A percentile compares a stretch with the other conserved stretches of the same genome.
Conservation (phyloP, 1,139 yeast species). For the Protomyces arabidopsidicola region DNA sequence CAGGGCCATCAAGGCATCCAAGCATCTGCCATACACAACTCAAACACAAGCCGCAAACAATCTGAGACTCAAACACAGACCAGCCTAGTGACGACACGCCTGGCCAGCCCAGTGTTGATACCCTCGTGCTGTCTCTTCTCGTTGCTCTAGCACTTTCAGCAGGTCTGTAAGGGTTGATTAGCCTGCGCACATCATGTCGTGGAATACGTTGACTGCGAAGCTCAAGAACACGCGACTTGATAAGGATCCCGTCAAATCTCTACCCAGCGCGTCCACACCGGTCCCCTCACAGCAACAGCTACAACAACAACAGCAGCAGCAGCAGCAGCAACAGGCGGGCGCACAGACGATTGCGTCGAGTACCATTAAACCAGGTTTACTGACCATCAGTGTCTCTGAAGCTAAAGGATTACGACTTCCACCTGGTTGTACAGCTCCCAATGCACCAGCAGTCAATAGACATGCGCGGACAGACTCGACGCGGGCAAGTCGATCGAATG, state of each 20-base stretch:
- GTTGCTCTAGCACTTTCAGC: no score
- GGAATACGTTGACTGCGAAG: slow-evolving; percentile 11
- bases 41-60: no score
- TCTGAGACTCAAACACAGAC: no score
- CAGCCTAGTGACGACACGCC: no score
- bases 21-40: no score
- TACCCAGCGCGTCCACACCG: not conserved
- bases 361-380: slow-evolving; percentile 56
- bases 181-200: not conserved
- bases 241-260: slow-evolving; percentile 10
- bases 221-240: slow-evolving; percentile 20
- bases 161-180: no score
- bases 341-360: slow-evolving; percentile 33
- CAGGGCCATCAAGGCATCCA: no score
- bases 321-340: not conserved
- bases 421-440: slow-evolving; percentile 41
- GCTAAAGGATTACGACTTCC: slow-evolving; percentile 62
- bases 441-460: slow-evolving; percentile 29
- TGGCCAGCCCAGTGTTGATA: no score
- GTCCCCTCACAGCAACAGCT: not conserved
- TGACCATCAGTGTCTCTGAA: slow-evolving; percentile 64
- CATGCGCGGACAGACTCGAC: slow-evolving; percentile 27
- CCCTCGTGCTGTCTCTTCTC: no score
- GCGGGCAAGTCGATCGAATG: slow-evolving; percentile 24
- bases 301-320: not conserved